Percentiles rank a stretch among this genome's conserved stretches.
Evolutionary conservation across 2,329 filamentous ascomycete species (phyloP).

Genomic region (Talaromyces albobiverticillius): DNA sequence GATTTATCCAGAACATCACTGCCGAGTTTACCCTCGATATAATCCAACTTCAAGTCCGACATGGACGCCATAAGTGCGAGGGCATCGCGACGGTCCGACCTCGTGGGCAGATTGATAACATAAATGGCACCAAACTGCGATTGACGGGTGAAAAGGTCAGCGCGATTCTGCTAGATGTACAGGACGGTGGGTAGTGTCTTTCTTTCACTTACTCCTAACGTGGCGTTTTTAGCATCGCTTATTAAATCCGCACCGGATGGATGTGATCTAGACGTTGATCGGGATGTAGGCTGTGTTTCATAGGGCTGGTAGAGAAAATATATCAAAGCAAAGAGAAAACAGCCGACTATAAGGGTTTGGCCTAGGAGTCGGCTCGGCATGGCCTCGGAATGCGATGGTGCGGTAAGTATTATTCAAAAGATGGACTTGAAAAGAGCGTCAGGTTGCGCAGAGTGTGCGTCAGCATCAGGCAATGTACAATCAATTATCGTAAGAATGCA

Average conservation of each 20-base stretch:
- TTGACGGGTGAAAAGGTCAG: background rate
- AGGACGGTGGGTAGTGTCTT: background rate
- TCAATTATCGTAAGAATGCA: background rate
- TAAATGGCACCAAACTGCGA: constrained; percentile 45
- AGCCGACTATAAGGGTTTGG: constrained; percentile 13
- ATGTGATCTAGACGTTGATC: background rate
- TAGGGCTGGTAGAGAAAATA: constrained; percentile 13
- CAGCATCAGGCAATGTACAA: background rate
- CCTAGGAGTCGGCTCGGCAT: constrained; percentile 13
- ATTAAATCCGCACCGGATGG: constrained; percentile 1
- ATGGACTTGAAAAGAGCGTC: background rate
- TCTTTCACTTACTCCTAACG: constrained; percentile 8
- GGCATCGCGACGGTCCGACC: constrained; percentile 51
- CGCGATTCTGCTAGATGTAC: background rate
- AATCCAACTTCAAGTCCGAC: constrained; percentile 44
- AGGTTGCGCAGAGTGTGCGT: constrained; percentile 1
- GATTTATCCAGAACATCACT: constrained; percentile 43
- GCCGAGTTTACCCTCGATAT: constrained; percentile 43
- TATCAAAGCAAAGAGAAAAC: constrained; percentile 10
- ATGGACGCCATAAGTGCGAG: constrained; percentile 43
- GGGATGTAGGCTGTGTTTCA: constrained; percentile 3
- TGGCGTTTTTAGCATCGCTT: constrained; percentile 12
- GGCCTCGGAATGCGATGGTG: background rate
- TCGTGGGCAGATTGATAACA: constrained; percentile 46
- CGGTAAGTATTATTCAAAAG: background rate